Conservation (phyloP, 2,329 filamentous ascomycete species). For the Penicillium capsulatum region DNA sequence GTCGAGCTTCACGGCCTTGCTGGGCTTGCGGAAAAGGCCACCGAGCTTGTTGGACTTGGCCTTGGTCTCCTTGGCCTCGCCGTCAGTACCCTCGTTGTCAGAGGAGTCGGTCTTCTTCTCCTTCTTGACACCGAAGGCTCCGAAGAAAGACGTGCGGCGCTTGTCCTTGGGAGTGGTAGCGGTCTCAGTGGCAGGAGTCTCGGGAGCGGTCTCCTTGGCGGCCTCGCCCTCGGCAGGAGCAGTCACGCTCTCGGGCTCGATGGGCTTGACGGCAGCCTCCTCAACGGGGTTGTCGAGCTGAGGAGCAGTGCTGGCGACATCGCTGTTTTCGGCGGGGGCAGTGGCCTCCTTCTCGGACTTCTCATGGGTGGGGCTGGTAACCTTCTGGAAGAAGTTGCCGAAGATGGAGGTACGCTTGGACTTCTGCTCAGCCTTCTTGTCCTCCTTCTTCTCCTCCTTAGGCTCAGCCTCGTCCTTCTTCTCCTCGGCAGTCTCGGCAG, state of each 20-base stretch:
- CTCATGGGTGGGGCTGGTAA: constrained; percentile 43
- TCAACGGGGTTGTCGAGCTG: constrained; percentile 47
- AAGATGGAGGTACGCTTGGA: constrained; percentile 83
- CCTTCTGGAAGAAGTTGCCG: constrained; percentile 71
- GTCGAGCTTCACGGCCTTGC: constrained; percentile 46
- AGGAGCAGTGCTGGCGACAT: constrained; percentile 48
- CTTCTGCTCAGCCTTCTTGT: constrained; percentile 48
- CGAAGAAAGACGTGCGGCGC: constrained; percentile 53
- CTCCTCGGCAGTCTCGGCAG: constrained; percentile 47
- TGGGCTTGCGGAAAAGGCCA: constrained; percentile 48
- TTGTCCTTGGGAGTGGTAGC: constrained; percentile 43
- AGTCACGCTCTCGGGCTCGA: constrained; percentile 41
- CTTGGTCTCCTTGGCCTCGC: constrained; percentile 41
- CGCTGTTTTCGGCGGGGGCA: constrained; percentile 45
- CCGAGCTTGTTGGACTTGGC: constrained; percentile 42
- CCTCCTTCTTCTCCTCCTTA: constrained; percentile 32
- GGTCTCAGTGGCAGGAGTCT: constrained; percentile 31
- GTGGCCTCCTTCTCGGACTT: constrained; percentile 48
- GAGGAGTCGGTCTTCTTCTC: constrained; percentile 49
- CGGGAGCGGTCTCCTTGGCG: constrained; percentile 29
- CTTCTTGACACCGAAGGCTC: constrained; percentile 50
- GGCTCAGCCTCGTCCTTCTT: constrained; percentile 17
- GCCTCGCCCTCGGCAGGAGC: constrained; percentile 41
- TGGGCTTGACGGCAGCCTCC: constrained; percentile 35
- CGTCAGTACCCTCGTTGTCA: constrained; percentile 47